A percentile compares a stretch with the other conserved stretches of the same genome.
Evolutionary conservation across 768 basidiomycete genomes (phyloP).

Genomic region (Podaxis rugospora): DNA sequence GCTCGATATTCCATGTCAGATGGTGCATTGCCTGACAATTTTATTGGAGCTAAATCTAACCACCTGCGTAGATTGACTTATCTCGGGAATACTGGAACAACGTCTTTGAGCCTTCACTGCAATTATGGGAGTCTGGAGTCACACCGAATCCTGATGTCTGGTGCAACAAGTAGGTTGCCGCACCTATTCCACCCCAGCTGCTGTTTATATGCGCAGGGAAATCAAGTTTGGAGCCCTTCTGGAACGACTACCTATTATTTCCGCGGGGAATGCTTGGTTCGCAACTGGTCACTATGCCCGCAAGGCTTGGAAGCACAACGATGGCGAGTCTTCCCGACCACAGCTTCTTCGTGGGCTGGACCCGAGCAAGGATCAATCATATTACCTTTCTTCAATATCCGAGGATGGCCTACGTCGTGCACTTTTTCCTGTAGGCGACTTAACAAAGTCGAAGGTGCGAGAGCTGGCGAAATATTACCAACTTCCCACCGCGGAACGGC

Average conservation of each 20-base stretch:
- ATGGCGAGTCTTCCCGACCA: constrained; percentile 30
- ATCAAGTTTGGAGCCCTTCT: constrained; percentile 89
- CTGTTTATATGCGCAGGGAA: constrained; percentile 45
- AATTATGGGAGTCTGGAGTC: constrained; percentile 68
- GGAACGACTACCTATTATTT: constrained; percentile 43
- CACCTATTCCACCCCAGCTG: neutral
- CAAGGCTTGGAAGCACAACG: constrained; percentile 44
- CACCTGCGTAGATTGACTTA: constrained; percentile 65
- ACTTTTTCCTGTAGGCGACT: constrained; percentile 70
- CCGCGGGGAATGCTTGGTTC: constrained; percentile 49
- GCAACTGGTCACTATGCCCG: constrained; percentile 88
- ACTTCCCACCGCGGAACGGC: constrained; percentile 69
- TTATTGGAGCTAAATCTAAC: neutral
- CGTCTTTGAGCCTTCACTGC: constrained; percentile 85
- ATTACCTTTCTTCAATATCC: constrained; percentile 79
- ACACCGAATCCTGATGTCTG: constrained; percentile 93
- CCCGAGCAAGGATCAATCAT: constrained; percentile 81
- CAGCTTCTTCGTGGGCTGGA: constrained; percentile 55
- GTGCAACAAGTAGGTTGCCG: constrained; percentile 69
- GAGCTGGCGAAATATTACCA: constrained; percentile 57
- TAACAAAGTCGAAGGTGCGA: constrained; percentile 71
- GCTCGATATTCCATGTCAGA: constrained; percentile 66
- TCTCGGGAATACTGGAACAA: constrained; percentile 86
- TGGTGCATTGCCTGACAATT: constrained; percentile 44
- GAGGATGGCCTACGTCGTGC: constrained; percentile 63